Conservation (phyloP, 1,139 yeast genomes). For the Blastobotrys niveus region DNA sequence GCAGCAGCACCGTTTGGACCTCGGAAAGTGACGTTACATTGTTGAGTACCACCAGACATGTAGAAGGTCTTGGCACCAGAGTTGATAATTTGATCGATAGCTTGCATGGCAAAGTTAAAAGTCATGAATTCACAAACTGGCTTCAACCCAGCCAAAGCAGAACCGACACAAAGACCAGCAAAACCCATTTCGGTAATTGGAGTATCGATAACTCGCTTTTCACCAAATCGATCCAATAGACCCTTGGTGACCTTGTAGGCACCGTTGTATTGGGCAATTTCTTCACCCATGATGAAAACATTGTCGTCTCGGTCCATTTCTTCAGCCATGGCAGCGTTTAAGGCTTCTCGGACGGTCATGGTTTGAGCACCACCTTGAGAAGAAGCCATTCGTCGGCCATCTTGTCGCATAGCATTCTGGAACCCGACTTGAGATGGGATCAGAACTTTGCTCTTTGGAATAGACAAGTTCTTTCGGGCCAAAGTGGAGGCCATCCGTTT, state of each 20-base stretch:
- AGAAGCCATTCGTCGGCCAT: conserved; percentile 26
- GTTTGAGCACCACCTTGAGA: conserved; percentile 32
- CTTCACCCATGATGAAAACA: conserved; percentile 97
- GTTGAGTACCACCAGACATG: conserved; percentile 99
- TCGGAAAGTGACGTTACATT: conserved; percentile 94
- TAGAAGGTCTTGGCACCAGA: conserved; percentile 98
- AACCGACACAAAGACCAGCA: conserved; percentile 96
- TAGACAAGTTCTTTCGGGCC: conserved; percentile 3
- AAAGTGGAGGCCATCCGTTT: conserved; percentile 17
- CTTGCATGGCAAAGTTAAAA: conserved; percentile 98
- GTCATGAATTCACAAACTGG: conserved; percentile 99
- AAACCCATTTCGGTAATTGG: conserved; percentile 99
- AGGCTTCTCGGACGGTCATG: conserved; percentile 93
- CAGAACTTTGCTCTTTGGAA: conserved; percentile 18
- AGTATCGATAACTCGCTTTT: conserved; percentile 92
- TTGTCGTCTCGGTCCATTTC: conserved; percentile 94
- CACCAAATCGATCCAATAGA: conserved; percentile 92
- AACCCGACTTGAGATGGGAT: conserved; percentile 21
- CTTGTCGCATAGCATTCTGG: conserved; percentile 30
- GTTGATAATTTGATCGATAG: conserved; percentile 96
- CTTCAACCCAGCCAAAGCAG: conserved; percentile 93
- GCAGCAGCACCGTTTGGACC: conserved; percentile 99
- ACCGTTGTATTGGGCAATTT: conserved; percentile 98
- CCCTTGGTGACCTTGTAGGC: conserved; percentile 98
- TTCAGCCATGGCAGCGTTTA: conserved; percentile 92